A percentile compares a stretch with the other conserved stretches of the same genome.
Evolutionary conservation across 148 eudicot genomes (phyloP).

Genomic region (Persicaria tinctoria): DNA sequence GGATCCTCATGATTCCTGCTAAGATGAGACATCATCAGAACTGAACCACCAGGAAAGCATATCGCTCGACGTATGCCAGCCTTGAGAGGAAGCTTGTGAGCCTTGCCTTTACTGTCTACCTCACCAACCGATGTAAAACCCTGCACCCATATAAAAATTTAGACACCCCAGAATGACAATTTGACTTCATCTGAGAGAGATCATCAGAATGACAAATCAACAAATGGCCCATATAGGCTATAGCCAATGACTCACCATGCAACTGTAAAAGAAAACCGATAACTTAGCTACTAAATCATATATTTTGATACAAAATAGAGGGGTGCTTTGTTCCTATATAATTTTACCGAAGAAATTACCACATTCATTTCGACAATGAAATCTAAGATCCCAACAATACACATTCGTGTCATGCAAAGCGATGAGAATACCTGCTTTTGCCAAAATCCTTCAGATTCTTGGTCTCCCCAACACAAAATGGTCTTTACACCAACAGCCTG

Average conservation of each 20-base stretch:
- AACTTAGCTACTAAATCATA: not conserved
- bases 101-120: too few relatives aligned
- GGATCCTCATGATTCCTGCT: conserved; percentile 25
- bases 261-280: not conserved
- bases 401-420: not conserved
- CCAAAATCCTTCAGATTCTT: conserved; percentile 93
- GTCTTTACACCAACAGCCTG: conserved; percentile 59
- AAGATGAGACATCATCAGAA: too few relatives aligned
- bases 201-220: not conserved
- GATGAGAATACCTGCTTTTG: conserved; percentile 54
- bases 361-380: too few relatives aligned
- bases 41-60: too few relatives aligned
- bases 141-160: conserved; percentile 31
- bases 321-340: not conserved
- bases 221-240: not conserved
- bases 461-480: conserved; percentile 84
- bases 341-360: not conserved
- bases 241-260: not conserved
- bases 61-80: too few relatives aligned
- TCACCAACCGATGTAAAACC: conserved; percentile 71
- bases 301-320: not conserved
- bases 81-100: too few relatives aligned
- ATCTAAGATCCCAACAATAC: not conserved
- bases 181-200: not conserved
- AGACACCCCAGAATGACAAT: not conserved